Conservation (phyloP, 2,329 filamentous ascomycete genomes). For the Aspergillus oerlinghausenensis region DNA sequence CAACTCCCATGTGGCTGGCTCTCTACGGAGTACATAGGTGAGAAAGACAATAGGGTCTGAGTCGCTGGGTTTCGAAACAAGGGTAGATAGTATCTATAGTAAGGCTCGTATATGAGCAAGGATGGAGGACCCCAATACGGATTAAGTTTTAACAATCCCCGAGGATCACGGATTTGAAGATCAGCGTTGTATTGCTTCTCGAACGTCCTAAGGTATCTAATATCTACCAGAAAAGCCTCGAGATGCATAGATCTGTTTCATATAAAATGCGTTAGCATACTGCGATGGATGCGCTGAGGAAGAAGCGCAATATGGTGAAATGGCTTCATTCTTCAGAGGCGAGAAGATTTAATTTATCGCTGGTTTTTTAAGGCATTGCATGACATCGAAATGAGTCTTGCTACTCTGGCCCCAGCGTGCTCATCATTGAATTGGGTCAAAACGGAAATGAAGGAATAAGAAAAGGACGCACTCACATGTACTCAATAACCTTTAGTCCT, state of each 20-base stretch:
- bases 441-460: not conserved
- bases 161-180: not conserved
- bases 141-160: not conserved
- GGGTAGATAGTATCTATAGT: not conserved
- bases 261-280: not conserved
- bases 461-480: slow-evolving; percentile 17
- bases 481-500: slow-evolving; percentile 10
- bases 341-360: slow-evolving; percentile 62
- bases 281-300: not conserved
- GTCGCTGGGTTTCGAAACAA: not conserved
- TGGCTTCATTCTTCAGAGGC: slow-evolving; percentile 48
- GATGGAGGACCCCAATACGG: not conserved
- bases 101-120: not conserved
- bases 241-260: not conserved
- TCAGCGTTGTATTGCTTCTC: not conserved
- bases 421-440: slow-evolving; percentile 39
- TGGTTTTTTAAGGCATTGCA: slow-evolving; percentile 58
- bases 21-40: not conserved
- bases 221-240: not conserved
- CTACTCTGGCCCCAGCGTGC: slow-evolving; percentile 52
- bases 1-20: not conserved
- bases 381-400: slow-evolving; percentile 29
- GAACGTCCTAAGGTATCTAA: not conserved
- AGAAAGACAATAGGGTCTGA: not conserved
- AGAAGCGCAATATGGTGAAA: not conserved